Percentiles rank a stretch among this genome's conserved stretches.
Evolutionary conservation across 1,284 basidiomycete genomes (phyloP).

Genomic region (Blastosporella zonata): DNA sequence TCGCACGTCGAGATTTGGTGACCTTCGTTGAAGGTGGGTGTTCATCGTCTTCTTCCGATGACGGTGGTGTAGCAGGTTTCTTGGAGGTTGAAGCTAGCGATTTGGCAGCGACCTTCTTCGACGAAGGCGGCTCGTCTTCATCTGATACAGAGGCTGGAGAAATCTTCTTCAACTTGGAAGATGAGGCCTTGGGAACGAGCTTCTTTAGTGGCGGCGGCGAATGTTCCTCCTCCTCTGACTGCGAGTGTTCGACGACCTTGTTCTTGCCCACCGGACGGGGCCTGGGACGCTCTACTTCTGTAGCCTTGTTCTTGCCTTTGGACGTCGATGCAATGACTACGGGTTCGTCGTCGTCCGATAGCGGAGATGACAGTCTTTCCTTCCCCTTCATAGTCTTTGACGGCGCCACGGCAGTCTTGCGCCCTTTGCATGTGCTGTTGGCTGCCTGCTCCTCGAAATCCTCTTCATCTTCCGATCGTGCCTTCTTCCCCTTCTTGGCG

Average conservation of each 20-base stretch:
- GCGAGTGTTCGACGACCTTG: slow-evolving; percentile 1
- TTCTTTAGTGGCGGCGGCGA: slow-evolving; percentile 1
- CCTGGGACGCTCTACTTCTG: slow-evolving; percentile 7
- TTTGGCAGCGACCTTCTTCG: neutral
- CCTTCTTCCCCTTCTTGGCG: slow-evolving; percentile 8
- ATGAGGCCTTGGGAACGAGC: neutral
- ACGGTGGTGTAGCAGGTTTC: neutral
- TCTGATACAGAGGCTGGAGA: slow-evolving; percentile 6
- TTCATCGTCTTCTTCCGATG: slow-evolving; percentile 15
- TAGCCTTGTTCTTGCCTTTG: slow-evolving; percentile 8
- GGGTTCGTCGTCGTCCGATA: slow-evolving; percentile 5
- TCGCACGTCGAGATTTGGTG: neutral
- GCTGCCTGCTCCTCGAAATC: slow-evolving; percentile 4
- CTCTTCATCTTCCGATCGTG: slow-evolving; percentile 3
- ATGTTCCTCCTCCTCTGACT: slow-evolving; percentile 10
- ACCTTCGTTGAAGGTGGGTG: neutral
- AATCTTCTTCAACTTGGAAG: slow-evolving; percentile 3
- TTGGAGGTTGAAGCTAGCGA: neutral
- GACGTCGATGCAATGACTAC: neutral
- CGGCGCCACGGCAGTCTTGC: neutral
- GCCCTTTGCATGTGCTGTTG: slow-evolving; percentile 3
- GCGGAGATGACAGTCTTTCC: slow-evolving; percentile 1
- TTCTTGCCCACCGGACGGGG: slow-evolving; percentile 9
- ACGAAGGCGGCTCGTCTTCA: slow-evolving; percentile 4
- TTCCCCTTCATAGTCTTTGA: slow-evolving; percentile 5